Percentiles rank a stretch among this genome's conserved stretches.
These are phyloP conservation scores for Puccinia sorghi DNA, from an alignment of 1,284 basidiomycete species.

Conservation along the genomic window DNA sequence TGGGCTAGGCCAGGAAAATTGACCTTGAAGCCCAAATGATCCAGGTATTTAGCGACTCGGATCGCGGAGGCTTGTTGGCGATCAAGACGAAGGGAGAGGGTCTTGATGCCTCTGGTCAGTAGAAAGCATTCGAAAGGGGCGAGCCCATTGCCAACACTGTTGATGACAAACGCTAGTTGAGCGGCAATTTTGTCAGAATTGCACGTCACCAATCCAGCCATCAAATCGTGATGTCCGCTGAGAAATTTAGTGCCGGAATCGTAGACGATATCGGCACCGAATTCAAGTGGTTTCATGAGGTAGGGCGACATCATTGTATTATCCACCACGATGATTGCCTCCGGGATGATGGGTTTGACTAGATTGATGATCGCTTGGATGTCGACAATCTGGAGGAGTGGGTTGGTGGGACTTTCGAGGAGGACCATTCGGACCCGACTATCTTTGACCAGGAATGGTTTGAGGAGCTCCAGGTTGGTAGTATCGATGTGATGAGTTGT, in stretches of 20 bases:
- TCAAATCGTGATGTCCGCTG: conserved; percentile 96
- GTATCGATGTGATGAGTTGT: conserved; percentile 93
- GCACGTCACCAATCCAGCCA: conserved; percentile 93
- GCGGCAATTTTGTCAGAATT: conserved; percentile 87
- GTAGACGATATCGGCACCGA: conserved; percentile 95
- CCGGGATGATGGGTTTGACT: conserved; percentile 74
- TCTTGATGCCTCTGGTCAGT: conserved; percentile 92
- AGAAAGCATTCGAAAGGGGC: conserved; percentile 96
- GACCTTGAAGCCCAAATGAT: conserved; percentile 83
- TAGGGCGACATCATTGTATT: conserved; percentile 99
- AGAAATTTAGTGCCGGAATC: conserved; percentile 98
- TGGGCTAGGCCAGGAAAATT: conserved; percentile 86
- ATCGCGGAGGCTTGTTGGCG: conserved; percentile 83
- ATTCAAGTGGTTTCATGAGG: conserved; percentile 89
- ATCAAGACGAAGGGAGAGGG: conserved; percentile 93
- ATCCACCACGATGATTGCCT: conserved; percentile 87
- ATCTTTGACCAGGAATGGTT: conserved; percentile 69
- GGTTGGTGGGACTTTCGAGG: conserved; percentile 96
- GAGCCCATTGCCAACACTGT: conserved; percentile 94
- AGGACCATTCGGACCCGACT: conserved; percentile 80
- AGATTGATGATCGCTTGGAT: conserved; percentile 75
- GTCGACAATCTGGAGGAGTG: conserved; percentile 92
- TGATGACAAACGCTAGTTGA: conserved; percentile 88
- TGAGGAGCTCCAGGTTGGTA: conserved; percentile 69
- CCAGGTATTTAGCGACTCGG: conserved; percentile 82